Evolutionary conservation across 2,329 filamentous ascomycete genomes (phyloP), one percentile per base, ranked within the genome.

Genomic region (Xylaria sp.): DNA sequence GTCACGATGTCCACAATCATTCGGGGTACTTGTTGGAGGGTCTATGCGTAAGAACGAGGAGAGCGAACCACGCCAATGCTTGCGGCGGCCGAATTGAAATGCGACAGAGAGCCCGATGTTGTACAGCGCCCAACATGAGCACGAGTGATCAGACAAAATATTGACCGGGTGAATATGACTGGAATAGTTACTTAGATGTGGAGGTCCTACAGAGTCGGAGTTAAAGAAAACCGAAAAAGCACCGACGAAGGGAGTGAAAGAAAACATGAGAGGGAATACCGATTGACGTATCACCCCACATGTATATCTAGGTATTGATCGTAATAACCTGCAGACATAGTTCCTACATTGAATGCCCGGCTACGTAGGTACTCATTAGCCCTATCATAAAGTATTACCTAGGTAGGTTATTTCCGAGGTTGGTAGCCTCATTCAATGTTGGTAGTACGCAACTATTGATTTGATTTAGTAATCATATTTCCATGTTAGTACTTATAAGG

Each of bases 41-140:
- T 31, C 54, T n/a, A 33, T 33, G 33, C 33, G 33, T 33, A 33
- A 13, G 49, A n/a, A 23, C 15, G 46, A 49, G 40, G 26, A 42
- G 51, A 59, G 46, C 46, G 33, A 49, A 49, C 7, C n/a, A 28
- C 33, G 4, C 36, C 36, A 57, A 56, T 54, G 38, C 63, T 56
- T 40, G 58, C 42, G 36, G 36, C 38, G 59, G 59, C 59, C 44
- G 36, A 44, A 59, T 59, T 20, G 36, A 53, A 59, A 58, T 59
- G 54, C 59, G 59, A 63, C 46, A 46, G 59, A 48, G 20, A 23
- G 36, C 23, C 23, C 54, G 44, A 31, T 13, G 65, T 63, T 44
- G 65, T 48, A 67, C 60, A 40, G 38, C 54, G 28, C 38, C 46
- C 36, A 46, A 36, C 20, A 26, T 40, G 26, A 42, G 15, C 20